Conservation (phyloP, 2,329 filamentous ascomycete genomes). For the Thielaviopsis punctulata region DNA sequence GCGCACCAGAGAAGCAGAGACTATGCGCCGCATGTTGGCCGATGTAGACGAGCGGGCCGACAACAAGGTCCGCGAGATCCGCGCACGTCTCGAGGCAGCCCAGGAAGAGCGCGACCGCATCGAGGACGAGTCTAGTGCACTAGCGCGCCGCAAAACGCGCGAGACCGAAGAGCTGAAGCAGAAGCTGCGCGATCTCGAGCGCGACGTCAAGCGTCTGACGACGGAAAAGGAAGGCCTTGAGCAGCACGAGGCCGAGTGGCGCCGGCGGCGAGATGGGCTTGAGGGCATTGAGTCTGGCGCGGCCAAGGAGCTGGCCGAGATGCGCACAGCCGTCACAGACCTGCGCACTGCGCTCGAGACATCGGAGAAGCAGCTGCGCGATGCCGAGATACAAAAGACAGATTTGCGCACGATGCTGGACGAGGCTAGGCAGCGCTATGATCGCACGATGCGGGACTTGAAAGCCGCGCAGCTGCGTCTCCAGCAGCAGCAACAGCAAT, state of each 20-base stretch:
- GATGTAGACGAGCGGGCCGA: conserved; percentile 78
- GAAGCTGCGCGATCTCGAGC: conserved; percentile 66
- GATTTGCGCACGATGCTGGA: conserved; percentile 64
- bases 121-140: conserved; percentile 73
- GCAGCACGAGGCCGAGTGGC: conserved; percentile 55
- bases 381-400: conserved; percentile 65
- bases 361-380: conserved; percentile 66
- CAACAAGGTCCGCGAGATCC: conserved; percentile 70
- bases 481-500: conserved; percentile 19
- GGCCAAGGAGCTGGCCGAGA: conserved; percentile 55
- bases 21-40: conserved; percentile 74
- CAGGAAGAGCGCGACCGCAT: conserved; percentile 87
- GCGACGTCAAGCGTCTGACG: conserved; percentile 50
- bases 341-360: conserved; percentile 70
- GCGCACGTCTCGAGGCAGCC: conserved; percentile 69
- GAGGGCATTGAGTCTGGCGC: conserved; percentile 54
- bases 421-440: conserved; percentile 58
- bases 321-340: conserved; percentile 58
- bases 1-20: conserved; percentile 80
- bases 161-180: conserved; percentile 76
- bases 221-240: conserved; percentile 68
- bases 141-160: conserved; percentile 57
- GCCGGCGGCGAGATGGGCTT: conserved; percentile 54
- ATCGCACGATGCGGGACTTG: conserved; percentile 58
- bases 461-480: conserved; percentile 35